These are phyloP conservation scores for Paradendryphiella salina DNA, from an alignment of 2,329 filamentous ascomycete species.

Conservation along the genomic window DNA sequence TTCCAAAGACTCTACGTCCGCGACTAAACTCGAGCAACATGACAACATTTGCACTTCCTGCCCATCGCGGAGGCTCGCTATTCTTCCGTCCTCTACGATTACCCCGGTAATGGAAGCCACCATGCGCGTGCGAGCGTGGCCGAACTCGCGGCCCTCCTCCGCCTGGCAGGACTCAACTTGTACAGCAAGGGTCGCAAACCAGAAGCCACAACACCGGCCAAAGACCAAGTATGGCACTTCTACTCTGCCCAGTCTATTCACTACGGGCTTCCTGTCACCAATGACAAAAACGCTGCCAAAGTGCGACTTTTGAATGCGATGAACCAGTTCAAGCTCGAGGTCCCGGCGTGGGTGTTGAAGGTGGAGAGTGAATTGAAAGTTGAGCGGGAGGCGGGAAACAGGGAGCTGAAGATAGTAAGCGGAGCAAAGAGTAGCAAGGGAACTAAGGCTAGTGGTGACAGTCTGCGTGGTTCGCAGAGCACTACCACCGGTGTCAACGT, in stretches of 20 bases:
- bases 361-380: slow-evolving; percentile 62
- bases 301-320: slow-evolving; percentile 63
- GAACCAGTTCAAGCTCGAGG: slow-evolving; percentile 52
- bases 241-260: slow-evolving; percentile 66
- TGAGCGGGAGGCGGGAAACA: slow-evolving; percentile 58
- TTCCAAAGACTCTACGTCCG: no score
- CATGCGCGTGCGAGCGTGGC: slow-evolving; percentile 37
- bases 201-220: slow-evolving; percentile 14
- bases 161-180: slow-evolving; percentile 26
- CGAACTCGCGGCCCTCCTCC: slow-evolving; percentile 37
- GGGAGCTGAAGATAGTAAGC: slow-evolving; percentile 50
- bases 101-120: slow-evolving; percentile 38
- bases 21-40: background rate
- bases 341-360: slow-evolving; percentile 55
- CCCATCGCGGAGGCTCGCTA: slow-evolving; percentile 33
- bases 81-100: slow-evolving; percentile 36
- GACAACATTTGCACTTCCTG: slow-evolving; percentile 36
- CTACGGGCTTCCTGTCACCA: slow-evolving; percentile 62
- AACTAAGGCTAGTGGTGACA: background rate
- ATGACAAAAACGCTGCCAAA: slow-evolving; percentile 62
- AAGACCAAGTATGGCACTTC: slow-evolving; percentile 62
- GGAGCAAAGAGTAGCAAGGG: no score
- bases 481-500: slow-evolving; percentile 14
- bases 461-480: background rate
- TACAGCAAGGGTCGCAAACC: slow-evolving; percentile 17